phyloP scores from a whole-genome alignment of 2,329 filamentous ascomycete species.

The Apiospora koreana region DNA sequence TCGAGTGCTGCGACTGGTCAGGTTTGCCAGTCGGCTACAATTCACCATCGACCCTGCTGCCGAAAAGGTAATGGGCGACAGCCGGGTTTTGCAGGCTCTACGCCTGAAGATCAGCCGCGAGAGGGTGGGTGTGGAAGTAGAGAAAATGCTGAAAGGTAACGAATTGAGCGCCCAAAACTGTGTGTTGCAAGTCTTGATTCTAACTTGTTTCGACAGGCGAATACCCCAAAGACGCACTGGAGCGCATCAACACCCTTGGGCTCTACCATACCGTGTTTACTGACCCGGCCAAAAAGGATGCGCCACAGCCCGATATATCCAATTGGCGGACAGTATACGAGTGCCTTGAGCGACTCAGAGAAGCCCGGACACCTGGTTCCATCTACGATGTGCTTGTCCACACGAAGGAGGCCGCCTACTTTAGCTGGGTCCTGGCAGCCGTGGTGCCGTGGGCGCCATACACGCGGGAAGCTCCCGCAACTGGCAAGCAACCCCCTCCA shows the following conservation, averaged over 20 bases:
- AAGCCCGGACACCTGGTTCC: conserved; percentile 45
- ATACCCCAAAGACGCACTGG: conserved; percentile 50
- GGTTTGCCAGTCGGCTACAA: conserved; percentile 82
- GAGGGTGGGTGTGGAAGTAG: conserved; percentile 80
- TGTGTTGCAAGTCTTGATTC: not conserved
- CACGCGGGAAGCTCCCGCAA: conserved; percentile 27
- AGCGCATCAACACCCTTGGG: conserved; percentile 64
- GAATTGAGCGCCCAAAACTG: no score
- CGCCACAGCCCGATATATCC: conserved; percentile 55
- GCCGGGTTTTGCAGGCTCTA: conserved; percentile 78
- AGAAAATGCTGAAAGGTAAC: conserved; percentile 83
- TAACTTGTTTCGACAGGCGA: conserved; percentile 24
- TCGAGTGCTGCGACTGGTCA: conserved; percentile 80
- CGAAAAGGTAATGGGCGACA: conserved; percentile 72
- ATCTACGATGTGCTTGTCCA: conserved; percentile 58
- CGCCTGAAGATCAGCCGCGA: conserved; percentile 89
- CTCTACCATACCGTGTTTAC: conserved; percentile 76
- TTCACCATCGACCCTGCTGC: conserved; percentile 76
- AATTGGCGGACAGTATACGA: conserved; percentile 67
- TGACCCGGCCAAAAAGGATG: conserved; percentile 58
- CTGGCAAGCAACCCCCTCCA: conserved; percentile 55
- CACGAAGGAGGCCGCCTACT: conserved; percentile 65
- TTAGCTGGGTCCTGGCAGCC: conserved; percentile 76
- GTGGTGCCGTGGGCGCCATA: conserved; percentile 69
- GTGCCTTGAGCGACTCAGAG: conserved; percentile 55